Percentiles rank a stretch among this genome's conserved stretches.
phyloP scores from a whole-genome alignment of 352 stramenopile genomes.

The Phytophthora cryptogea region DNA sequence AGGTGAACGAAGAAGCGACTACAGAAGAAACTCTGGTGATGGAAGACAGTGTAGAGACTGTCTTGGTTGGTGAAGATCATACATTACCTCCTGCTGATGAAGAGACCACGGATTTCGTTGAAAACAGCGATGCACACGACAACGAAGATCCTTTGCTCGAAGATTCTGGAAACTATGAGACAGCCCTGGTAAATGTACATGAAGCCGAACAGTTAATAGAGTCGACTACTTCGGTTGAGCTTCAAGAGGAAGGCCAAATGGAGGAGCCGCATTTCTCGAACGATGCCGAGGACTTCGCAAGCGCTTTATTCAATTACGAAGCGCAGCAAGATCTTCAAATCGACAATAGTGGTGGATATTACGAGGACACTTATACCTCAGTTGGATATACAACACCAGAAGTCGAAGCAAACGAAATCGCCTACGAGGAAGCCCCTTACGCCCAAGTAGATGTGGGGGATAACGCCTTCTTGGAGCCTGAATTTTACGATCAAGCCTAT shows the following conservation, averaged over 20 bases:
- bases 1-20: not conserved
- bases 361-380: not conserved
- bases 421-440: slow-evolving; percentile 3
- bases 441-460: not conserved
- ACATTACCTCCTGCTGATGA: not conserved
- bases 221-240: not conserved
- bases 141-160: not conserved
- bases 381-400: not conserved
- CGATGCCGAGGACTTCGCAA: not conserved
- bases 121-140: not conserved
- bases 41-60: not conserved
- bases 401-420: not conserved
- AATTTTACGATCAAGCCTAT: slow-evolving; percentile 3
- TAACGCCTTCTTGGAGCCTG: slow-evolving; percentile 1
- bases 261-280: slow-evolving; percentile 1
- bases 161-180: not conserved
- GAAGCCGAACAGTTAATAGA: not conserved
- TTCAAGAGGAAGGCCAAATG: not conserved
- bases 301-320: slow-evolving; percentile 1
- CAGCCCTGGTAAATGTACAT: not conserved
- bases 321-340: not conserved
- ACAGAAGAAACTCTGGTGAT: not conserved
- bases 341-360: slow-evolving; percentile 2
- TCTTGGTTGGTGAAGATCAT: not conserved
- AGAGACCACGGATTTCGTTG: not conserved